Base-by-base conservation (phyloP, 805 yeast species). In the Ogataea ramenticola region DNA sequence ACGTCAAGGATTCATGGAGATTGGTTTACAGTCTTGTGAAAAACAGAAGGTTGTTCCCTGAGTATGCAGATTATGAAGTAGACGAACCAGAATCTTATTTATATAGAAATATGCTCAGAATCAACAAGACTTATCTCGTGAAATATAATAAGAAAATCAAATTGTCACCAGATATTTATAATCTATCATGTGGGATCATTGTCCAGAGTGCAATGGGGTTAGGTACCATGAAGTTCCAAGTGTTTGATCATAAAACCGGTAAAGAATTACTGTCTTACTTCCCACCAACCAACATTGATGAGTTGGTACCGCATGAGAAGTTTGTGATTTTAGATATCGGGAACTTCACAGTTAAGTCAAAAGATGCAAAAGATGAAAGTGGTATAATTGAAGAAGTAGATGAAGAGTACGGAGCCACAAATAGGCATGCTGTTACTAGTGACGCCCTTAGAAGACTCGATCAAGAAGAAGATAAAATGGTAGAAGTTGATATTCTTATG, bases 261-360 rank as follows among this genome's bases (percentile, higher is more conserved):
- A 52, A 61, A 15, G 54, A 53, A 19, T 47, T 65, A 21, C 62
- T 71, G 42, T 65, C 70, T 1, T 77, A 71, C 46, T 77, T 71
- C 51, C 81, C 84, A 1, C 80, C 85, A 0, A 65, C 75, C 0
- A 73, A 75, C 49, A 73, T 80, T 37, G 71, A 71, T 42, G 84
- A 79, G 12, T 64, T 80, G 21, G 60, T 78, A n/a, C 83, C 83
- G 1, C 70, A 67, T 42, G 64, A 70, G 24, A 71, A 70, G 46
- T 68, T 76, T 51, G 68, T 76, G 22, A 60, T 79, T 21, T 54
- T 79, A 32, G 71, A 75, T 48, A 51, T 79, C 24, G 84, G 82
- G 0, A 67, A 65, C 39, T 76, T 80, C 49, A 46, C 45, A 2
- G 57, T 75, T 1, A n/a, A 21, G 3, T 21, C 30, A 5, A 29